Evolutionary conservation across 1,284 basidiomycete genomes (phyloP), one percentile per base, ranked within the genome.

Genomic region (Naganishia albida): DNA sequence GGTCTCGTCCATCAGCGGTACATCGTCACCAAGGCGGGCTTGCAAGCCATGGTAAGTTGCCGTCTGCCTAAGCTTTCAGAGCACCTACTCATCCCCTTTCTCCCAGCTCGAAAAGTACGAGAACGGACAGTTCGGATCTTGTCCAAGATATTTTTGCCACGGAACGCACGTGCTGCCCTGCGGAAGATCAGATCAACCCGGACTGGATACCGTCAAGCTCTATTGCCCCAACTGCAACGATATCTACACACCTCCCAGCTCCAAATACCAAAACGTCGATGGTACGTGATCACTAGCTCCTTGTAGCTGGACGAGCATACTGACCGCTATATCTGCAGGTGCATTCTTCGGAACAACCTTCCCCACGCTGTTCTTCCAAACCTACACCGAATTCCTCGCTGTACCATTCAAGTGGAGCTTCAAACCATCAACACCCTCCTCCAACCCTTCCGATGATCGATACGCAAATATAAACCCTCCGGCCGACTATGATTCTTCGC

Each of bases 341-440:
- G 95, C 96, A 20, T 99, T 97, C 82, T 99, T 99, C 80, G 96
- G 96, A 25, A 98, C 96, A 0, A 98, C 96, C 8, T 99, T 99
- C 78, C 86, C 95, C 0, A 93, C 98, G 73, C 84, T 99, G 38
- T 92, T 99, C 80, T 98, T 98, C 83, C 94, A 98, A 77, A 93
- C 90, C 69, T 99, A 96, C 81, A 89, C 91, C 39, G 91, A 93
- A 77, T 85, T 93, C 38, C 86, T 90, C 4, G 90, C 91, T 1
- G 88, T 89, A 38, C 91, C 92, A 1, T 95, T 92, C 79, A 62
- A 63, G 50, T 60, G 52, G 40, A 90, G 85, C 84, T 38, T 38
- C 13, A 56, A 56, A n/a, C 28, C 50, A 26, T 1, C 50, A 2
- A 25, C 46, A 12, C 54, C 70, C n/a, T 67, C 64, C 13, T 57